Percentiles rank a stretch among this genome's conserved stretches.
Evolutionary conservation across 495 filamentous ascomycete genomes (phyloP).

Genomic region (Ascobolus immersus): DNA sequence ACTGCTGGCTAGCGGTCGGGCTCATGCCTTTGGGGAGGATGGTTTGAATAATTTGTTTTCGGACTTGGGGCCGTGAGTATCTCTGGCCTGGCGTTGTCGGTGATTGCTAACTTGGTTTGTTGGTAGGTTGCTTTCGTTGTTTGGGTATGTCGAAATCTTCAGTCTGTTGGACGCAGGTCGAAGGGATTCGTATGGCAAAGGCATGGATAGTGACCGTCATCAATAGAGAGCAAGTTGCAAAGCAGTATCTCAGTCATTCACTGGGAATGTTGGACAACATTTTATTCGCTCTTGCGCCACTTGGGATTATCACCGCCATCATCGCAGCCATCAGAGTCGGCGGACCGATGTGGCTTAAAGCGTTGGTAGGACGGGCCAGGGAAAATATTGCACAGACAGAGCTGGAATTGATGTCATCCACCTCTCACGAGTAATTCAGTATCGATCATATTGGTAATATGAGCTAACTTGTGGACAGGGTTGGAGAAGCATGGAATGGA

Average conservation of each 20-base stretch:
- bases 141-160: too few species aligned
- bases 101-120: too few species aligned
- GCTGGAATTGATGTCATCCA: conserved; percentile 15
- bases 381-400: conserved; percentile 13
- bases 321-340: conserved; percentile 28
- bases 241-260: conserved; percentile 30
- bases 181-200: too few species aligned
- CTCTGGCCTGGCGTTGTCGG: too few species aligned
- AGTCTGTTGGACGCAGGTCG: too few species aligned
- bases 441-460: too few species aligned
- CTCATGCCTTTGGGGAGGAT: too few species aligned
- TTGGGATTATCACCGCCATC: conserved; percentile 29
- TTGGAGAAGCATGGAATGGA: conserved; percentile 15
- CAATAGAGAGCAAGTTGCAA: conserved; percentile 27
- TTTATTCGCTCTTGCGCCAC: conserved; percentile 28
- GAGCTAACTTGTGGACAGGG: too few species aligned
- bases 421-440: conserved; percentile 13
- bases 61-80: not conserved
- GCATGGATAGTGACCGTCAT: too few species aligned
- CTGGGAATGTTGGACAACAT: conserved; percentile 23
- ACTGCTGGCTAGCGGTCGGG: too few species aligned
- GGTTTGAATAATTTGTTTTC: not conserved
- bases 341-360: conserved; percentile 16
- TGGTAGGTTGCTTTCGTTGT: conserved; percentile 22
- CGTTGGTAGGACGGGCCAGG: conserved; percentile 12